Percentiles rank a stretch among this genome's conserved stretches.
These are phyloP conservation scores for Neurospora tetrasperma DNA, from an alignment of 495 filamentous ascomycete species.

Conservation along the genomic window DNA sequence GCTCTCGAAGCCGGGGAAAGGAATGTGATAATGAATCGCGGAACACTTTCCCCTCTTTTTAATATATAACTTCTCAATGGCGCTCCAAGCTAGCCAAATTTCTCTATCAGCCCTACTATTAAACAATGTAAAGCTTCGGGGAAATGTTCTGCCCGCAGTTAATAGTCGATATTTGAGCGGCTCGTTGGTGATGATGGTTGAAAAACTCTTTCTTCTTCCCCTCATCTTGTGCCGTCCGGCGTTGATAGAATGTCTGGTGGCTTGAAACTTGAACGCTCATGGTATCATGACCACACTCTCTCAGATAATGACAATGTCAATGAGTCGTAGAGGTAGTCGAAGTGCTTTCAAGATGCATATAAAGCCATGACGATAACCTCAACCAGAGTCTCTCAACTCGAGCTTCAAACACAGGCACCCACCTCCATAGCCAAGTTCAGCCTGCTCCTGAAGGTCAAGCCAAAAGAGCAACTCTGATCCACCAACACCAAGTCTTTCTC, in stretches of 20 bases:
- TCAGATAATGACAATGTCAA: not conserved
- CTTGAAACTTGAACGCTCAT: not conserved
- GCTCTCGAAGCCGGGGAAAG: too few species aligned
- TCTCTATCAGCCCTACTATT: not conserved
- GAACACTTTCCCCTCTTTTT: not conserved
- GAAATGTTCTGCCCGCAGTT: not conserved
- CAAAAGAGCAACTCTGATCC: not conserved
- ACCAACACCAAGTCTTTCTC: not conserved
- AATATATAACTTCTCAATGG: not conserved
- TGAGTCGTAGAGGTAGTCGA: not conserved
- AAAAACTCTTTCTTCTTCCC: not conserved
- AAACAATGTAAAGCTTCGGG: not conserved
- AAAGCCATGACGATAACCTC: not conserved
- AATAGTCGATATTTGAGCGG: not conserved
- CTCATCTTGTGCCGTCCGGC: not conserved
- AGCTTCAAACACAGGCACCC: not conserved
- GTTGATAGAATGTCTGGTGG: not conserved
- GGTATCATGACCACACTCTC: not conserved
- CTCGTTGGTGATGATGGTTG: not conserved
- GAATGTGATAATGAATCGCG: not conserved
- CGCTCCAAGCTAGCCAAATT: not conserved
- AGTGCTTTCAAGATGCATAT: not conserved
- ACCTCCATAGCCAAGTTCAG: not conserved
- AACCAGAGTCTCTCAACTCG: not conserved
- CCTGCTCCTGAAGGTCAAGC: not conserved